Percentiles rank a stretch among this genome's conserved stretches.
These are phyloP conservation scores for Nematodospora valgi DNA, from an alignment of 805 yeast species.

Conservation along the genomic window DNA sequence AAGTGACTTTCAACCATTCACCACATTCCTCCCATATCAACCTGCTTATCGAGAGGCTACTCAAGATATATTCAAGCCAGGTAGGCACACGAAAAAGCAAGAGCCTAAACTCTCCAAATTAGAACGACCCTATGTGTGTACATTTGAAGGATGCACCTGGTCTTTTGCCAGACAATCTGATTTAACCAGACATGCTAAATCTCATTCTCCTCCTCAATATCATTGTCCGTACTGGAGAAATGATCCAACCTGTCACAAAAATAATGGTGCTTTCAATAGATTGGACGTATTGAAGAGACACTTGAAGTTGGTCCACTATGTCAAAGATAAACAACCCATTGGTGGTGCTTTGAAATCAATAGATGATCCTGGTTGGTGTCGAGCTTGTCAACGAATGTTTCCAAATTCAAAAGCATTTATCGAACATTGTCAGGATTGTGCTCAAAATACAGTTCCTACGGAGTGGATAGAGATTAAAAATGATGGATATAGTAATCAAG, in stretches of 20 bases:
- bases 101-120: conserved; percentile 3
- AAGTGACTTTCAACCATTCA: too few species aligned
- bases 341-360: conserved; percentile 12
- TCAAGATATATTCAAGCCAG: too few species aligned
- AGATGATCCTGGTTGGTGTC: conserved; percentile 65
- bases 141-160: conserved; percentile 54
- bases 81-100: conserved; percentile 5
- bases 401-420: conserved; percentile 53
- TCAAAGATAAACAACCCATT: conserved; percentile 39
- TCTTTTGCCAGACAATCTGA: conserved; percentile 68
- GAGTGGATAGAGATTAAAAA: conserved; percentile 17
- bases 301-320: conserved; percentile 64
- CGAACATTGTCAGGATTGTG: conserved; percentile 64
- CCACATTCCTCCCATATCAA: too few species aligned
- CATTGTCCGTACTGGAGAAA: conserved; percentile 72
- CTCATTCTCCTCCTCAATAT: conserved; percentile 63
- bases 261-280: conserved; percentile 72
- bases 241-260: conserved; percentile 70
- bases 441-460: conserved; percentile 27
- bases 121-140: conserved; percentile 38
- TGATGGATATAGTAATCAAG: conserved; percentile 1
- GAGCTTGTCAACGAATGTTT: conserved; percentile 59
- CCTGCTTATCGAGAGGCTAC: too few species aligned
- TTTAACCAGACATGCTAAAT: conserved; percentile 61
- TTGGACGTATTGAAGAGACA: conserved; percentile 75